Evolutionary conservation across 129 eudicot genomes (phyloP), one percentile per base, ranked within the genome.

Genomic region (Pittosporum tobira): DNA sequence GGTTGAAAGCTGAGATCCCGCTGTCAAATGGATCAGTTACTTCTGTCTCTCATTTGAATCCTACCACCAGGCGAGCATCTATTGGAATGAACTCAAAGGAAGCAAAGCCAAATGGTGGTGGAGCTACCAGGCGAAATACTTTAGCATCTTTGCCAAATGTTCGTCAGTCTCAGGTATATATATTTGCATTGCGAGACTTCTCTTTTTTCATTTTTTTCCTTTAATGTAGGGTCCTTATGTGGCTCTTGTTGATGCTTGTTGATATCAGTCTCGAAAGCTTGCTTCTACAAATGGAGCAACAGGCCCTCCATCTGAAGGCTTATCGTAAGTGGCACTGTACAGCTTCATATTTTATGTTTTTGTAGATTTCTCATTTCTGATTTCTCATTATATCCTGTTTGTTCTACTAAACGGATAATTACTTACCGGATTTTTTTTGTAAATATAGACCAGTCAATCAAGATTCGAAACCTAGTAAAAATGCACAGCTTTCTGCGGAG

Each of bases 21-120:
- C 31, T 48, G 48, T 59, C 59, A 15, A 80, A 73, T 45, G 74
- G 67, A 66, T 28, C 52, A 12, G 53, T 18, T 4, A 40, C 62
- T 65, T 54, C 82, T 10, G 64, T 48, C 2, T 30, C 76, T 27
- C 61, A 73, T 22, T 29, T 45, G 59, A 67, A 75, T 54, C 70
- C 66, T 23, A 59, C 71, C 25, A 67, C 24, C 49, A 84, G 77
- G 73, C 61, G 74, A 58, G 81, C 66, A 36, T 73, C 75, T 51
- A 51, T 69, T 31, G 86, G 81, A 27, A 73, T 62, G 4, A 78
- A 74, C 66, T 61, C 86, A 40, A 78, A 75, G 68, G 84, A 64
- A 52, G 54, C 24, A 6, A 68, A 51, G 23, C 42, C 26, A 36
- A 72, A 72, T 51, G 53, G 48, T 30, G 65, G 37, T 55, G 66